Evolutionary conservation across 2,329 filamentous ascomycete genomes (phyloP).

Genomic region (Epichloe uncinata): DNA sequence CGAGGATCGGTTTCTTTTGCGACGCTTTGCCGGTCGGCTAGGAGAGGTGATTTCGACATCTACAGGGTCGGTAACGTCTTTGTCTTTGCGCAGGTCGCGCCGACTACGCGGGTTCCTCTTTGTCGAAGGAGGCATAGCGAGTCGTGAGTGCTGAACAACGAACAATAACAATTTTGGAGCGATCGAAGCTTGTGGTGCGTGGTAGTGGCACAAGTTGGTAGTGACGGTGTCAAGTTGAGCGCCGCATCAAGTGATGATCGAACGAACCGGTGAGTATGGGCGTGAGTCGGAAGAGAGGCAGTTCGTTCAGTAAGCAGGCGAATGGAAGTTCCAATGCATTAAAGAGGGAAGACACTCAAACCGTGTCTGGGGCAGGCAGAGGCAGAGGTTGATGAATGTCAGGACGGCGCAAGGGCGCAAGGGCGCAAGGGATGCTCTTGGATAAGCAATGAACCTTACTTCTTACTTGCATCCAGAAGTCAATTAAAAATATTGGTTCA

Average conservation of each 20-base stretch:
- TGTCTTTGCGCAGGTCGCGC: constrained; percentile 26
- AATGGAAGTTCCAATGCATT: background rate
- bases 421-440: background rate
- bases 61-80: constrained; percentile 18
- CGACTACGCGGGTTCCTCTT: constrained; percentile 25
- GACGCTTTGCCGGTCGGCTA: constrained; percentile 48
- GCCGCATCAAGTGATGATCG: background rate
- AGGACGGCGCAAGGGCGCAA: background rate
- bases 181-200: background rate
- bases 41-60: constrained; percentile 43
- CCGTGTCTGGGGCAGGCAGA: too few relatives aligned
- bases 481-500: constrained; percentile 7
- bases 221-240: background rate
- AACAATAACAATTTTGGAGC: too few relatives aligned
- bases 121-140: constrained; percentile 23
- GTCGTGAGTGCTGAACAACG: background rate
- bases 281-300: background rate
- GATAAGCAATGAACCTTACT: background rate
- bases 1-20: constrained; percentile 36
- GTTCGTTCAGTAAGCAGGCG: background rate
- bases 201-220: constrained; percentile 1
- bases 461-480: background rate
- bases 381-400: background rate
- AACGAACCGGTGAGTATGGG: background rate
- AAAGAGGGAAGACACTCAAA: background rate